Base-by-base conservation (phyloP, 2,329 filamentous ascomycete species). In the Berkeleyomyces basicola region DNA sequence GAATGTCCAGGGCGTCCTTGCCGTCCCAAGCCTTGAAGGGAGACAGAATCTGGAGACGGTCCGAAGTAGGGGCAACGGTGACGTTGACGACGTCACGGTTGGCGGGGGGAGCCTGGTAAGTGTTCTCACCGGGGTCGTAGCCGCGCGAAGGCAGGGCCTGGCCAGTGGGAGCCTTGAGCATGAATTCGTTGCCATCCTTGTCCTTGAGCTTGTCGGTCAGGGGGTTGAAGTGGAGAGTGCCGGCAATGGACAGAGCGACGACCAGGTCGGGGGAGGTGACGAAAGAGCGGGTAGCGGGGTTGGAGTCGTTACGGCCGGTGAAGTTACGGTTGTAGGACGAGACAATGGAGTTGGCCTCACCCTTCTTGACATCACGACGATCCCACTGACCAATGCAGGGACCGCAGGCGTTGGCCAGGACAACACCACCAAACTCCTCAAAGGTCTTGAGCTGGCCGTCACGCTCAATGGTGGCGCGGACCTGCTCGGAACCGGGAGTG, bases 251-350 rank as follows among this genome's bases (percentile, higher is more conserved):
- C 79, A 96, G 77, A 68, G 90, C 90, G 61, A 95, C 88, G 51
- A 95, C 90, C 66, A 96, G 79, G 73, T 96, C 90, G 63, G 90
- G 90, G 5, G 90, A 95, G 67, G 90, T 86, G 68, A 95, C 90
- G 75, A 96, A 96, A 64, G 89, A 89, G 79, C 95, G 90, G 60
- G 90, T 96, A 62, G 90, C 90, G 47, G 90, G 90, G 82, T 96
- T 97, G 68, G 88, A 90, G 69, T 96, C 91, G 75, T 97, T 97
- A 73, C 93, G 90, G 68, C 92, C 92, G 66, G 92, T 97, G 80
- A 99, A 97, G 85, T 99, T 97, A 77, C 93, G 90, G 87, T 99
- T 99, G 86, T 96, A 99, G 37, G 93, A 97, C 57, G 91, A 96
- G 73, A 99, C 80, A 74, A 99, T 99, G 5, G 90, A 95, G 85